Evolutionary conservation across 495 filamentous ascomycete species (phyloP), one percentile per base, ranked within the genome.

Genomic region (Chaetomium cochliodes): DNA sequence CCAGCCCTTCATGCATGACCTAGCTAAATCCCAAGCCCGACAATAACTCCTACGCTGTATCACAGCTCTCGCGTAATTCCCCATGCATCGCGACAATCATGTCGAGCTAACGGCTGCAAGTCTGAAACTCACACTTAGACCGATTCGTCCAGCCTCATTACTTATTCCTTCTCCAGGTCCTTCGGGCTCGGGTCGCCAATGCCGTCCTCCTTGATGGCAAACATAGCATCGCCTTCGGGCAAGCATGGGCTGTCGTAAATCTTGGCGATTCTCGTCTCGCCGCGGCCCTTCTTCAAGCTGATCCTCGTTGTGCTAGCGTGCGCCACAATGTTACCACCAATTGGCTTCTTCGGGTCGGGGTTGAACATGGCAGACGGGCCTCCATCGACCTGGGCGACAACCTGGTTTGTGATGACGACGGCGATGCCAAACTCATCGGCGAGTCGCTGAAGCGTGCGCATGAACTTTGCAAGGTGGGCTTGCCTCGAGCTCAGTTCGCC

Each of bases 381-480:
- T 60, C 96, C 94, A 75, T 98, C 94, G 13, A 98, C 94, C 75
- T 98, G 94, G 37, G 94, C 93, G 41, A 98, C 94, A 33, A 98
- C 94, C 72, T 98, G 94, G 73, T 98, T 98, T 46, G 94, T 97
- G 72, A 98, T 98, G 70, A 98, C 92, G 8, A 98, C 94, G 0
- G 94, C 94, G 74, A 98, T 97, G 60, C 94, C 94, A 70, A 98
- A 98, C 72, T 98, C 94, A 72, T 98, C 94, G 22, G 96, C 94
- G 4, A 98, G 86, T 6, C 94, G 85, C 74, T 97, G 96, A 25
- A 98, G 82, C 0, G 88, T 96, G 46, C 94, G 87, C 91, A 98
- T 88, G 78, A 98, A 98, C 74, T 98, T 98, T 51, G 96, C 94
- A 39, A 98, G 81, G 80, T 98, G 96, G 0, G 86, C 92, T 72